These are phyloP conservation scores for Jatropha multifida DNA, from an alignment of 441 rosid genomes.

Conservation along the genomic window DNA sequence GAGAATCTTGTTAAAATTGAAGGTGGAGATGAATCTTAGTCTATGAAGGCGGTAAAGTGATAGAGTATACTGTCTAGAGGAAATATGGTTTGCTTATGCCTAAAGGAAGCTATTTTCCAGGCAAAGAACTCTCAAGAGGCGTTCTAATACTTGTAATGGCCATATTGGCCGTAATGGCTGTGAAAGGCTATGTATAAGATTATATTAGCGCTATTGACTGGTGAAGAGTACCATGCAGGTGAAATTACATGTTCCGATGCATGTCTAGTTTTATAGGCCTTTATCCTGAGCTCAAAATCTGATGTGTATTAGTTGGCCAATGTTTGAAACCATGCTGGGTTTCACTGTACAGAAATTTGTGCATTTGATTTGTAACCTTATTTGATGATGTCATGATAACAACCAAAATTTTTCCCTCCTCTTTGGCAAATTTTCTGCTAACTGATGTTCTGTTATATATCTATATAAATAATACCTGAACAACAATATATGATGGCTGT, in stretches of 20 bases:
- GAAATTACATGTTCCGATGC: not conserved
- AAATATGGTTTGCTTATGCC: not conserved
- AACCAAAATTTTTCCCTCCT: not conserved
- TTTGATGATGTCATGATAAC: not conserved
- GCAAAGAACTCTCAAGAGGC: not conserved
- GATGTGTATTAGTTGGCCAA: not conserved
- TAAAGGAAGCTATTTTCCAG: not conserved
- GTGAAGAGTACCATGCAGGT: not conserved
- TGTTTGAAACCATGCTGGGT: slow-evolving; percentile 7
- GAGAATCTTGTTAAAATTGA: slow-evolving; percentile 5
- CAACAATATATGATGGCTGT: not conserved
- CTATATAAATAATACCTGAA: not conserved
- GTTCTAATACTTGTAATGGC: not conserved
- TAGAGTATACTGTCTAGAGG: not conserved
- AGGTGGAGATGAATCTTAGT: not conserved
- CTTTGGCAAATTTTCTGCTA: not conserved
- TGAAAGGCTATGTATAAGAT: not conserved
- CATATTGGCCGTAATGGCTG: not conserved
- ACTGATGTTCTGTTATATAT: not conserved
- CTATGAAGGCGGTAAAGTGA: not conserved
- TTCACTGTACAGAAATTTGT: not conserved
- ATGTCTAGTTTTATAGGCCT: not conserved
- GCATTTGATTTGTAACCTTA: not conserved
- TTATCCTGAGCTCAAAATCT: not conserved
- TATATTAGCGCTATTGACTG: not conserved